Percentiles rank a stretch among this genome's conserved stretches.
phyloP scores from a whole-genome alignment of 345 rosid species.

The Lumnitzera racemosa region DNA sequence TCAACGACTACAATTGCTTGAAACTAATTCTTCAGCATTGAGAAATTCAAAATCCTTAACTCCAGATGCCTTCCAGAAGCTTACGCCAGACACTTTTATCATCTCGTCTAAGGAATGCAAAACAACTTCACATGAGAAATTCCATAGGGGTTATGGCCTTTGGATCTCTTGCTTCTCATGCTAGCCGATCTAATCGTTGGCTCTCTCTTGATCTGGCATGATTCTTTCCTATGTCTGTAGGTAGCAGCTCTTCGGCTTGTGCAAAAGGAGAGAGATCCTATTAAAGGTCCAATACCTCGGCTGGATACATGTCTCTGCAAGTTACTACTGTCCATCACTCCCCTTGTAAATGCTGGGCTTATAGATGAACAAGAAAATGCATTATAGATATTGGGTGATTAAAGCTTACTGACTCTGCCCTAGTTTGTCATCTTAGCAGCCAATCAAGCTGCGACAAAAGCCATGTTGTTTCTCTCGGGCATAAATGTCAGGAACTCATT shows the following conservation, averaged over 20 bases:
- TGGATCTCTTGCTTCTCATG: constrained; percentile 57
- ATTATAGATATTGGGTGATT: constrained; percentile 65
- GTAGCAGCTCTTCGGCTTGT: constrained; percentile 88
- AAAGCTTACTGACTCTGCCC: constrained; percentile 83
- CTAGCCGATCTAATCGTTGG: constrained; percentile 74
- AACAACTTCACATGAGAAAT: constrained; percentile 37
- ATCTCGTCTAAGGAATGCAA: constrained; percentile 36
- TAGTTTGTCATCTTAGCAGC: constrained; percentile 65
- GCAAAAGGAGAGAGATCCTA: constrained; percentile 96
- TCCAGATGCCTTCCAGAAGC: constrained; percentile 41
- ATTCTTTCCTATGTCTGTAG: constrained; percentile 88
- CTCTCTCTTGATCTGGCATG: constrained; percentile 99
- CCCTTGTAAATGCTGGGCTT: constrained; percentile 70
- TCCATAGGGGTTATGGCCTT: constrained; percentile 49
- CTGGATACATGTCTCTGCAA: constrained; percentile 78
- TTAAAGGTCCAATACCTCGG: constrained; percentile 87
- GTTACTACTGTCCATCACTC: constrained; percentile 70
- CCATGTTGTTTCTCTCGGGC: constrained; percentile 71
- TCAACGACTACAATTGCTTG: constrained; percentile 50
- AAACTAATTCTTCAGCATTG: constrained; percentile 46
- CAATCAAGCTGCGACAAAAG: constrained; percentile 89
- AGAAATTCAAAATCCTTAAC: constrained; percentile 41
- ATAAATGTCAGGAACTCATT: constrained; percentile 46
- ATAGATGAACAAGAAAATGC: constrained; percentile 74
- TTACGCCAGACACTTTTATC: constrained; percentile 36